phyloP scores from a whole-genome alignment of 495 filamentous ascomycete species.

The Clohesyomyces aquaticus region DNA sequence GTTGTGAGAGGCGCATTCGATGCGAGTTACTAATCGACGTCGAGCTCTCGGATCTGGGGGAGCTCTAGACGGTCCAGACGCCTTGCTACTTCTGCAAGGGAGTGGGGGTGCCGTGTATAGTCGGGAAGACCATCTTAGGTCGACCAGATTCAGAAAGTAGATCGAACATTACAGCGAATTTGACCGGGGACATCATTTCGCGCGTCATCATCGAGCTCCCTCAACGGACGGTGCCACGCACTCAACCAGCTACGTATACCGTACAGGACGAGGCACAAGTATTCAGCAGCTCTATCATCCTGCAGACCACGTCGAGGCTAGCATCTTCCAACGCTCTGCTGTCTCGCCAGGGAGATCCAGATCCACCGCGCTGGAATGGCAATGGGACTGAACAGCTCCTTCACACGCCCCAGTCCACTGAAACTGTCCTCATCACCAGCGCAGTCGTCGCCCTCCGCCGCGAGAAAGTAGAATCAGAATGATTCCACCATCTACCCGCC shows the following conservation, averaged over 20 bases:
- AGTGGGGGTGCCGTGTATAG: slow-evolving; percentile 19
- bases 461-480: slow-evolving; percentile 25
- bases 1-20: slow-evolving; percentile 20
- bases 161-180: slow-evolving; percentile 5
- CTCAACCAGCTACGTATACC: slow-evolving; percentile 15
- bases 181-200: slow-evolving; percentile 20
- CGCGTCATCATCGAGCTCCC: slow-evolving; percentile 20
- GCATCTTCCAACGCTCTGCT: slow-evolving; percentile 18
- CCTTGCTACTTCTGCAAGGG: slow-evolving; percentile 21
- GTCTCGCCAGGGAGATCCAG: slow-evolving; percentile 8
- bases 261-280: slow-evolving; percentile 16
- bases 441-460: slow-evolving; percentile 17
- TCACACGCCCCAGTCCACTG: slow-evolving; percentile 20
- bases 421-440: slow-evolving; percentile 17
- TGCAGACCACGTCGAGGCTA: slow-evolving; percentile 8
- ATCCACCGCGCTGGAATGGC: slow-evolving; percentile 14
- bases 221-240: slow-evolving; percentile 15
- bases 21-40: slow-evolving; percentile 15
- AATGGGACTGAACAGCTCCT: slow-evolving; percentile 14
- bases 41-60: slow-evolving; percentile 13
- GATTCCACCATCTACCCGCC: slow-evolving; percentile 22
- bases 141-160: slow-evolving; percentile 7
- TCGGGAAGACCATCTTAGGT: slow-evolving; percentile 17
- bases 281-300: slow-evolving; percentile 6
- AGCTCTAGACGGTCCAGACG: slow-evolving; percentile 22